phyloP scores from a whole-genome alignment of 441 rosid species.

The Corymbia calophylla region DNA sequence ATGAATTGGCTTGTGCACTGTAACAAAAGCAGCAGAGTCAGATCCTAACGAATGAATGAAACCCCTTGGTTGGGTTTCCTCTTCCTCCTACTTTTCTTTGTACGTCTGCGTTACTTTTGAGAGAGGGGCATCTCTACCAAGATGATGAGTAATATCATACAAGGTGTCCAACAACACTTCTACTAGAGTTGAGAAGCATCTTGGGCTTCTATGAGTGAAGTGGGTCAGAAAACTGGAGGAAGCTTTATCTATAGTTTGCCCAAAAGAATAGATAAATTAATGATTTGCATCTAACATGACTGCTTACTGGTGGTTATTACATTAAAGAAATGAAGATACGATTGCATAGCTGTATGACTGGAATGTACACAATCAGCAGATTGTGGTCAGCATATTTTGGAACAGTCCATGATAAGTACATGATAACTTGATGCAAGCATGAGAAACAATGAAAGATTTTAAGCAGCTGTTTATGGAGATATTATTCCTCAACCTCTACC shows the following conservation, averaged over 20 bases:
- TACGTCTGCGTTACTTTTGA: neutral
- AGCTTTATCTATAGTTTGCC: neutral
- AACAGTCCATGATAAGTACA: neutral
- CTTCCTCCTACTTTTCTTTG: neutral
- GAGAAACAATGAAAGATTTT: neutral
- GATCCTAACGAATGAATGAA: neutral
- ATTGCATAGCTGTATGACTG: neutral
- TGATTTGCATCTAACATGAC: neutral
- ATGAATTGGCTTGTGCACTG: constrained; percentile 81
- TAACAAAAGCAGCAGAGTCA: constrained; percentile 4
- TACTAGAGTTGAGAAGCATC: neutral
- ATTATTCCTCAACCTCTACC: neutral
- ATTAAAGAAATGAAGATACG: neutral
- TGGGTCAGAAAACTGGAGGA: neutral
- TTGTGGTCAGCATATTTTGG: neutral
- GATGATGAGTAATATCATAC: neutral
- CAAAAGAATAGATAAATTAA: neutral
- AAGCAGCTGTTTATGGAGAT: neutral
- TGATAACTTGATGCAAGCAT: neutral
- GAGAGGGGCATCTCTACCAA: neutral
- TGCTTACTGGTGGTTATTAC: neutral
- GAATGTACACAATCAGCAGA: neutral
- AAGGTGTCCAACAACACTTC: neutral
- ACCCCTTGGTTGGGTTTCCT: neutral
- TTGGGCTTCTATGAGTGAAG: neutral